phyloP scores from a whole-genome alignment of 1,284 basidiomycete genomes.

The Prillingera fragicola region DNA sequence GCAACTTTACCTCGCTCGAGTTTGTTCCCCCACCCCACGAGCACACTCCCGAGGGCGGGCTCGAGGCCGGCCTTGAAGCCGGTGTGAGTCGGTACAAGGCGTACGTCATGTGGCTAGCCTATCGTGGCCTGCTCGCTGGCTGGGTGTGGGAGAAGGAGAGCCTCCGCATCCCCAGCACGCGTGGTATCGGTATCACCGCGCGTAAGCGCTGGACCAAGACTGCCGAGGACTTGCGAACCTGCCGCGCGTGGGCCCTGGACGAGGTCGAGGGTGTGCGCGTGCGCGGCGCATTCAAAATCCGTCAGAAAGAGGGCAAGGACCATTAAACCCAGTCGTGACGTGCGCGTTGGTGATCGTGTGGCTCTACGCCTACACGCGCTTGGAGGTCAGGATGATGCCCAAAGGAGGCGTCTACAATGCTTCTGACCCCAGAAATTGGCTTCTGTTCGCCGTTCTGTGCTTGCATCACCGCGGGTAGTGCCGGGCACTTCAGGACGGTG shows the following conservation, averaged over 20 bases:
- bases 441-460: no score
- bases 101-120: conserved; percentile 77
- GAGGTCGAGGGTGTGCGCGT: conserved; percentile 36
- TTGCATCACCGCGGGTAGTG: no score
- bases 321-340: conserved; percentile 21
- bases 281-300: conserved; percentile 38
- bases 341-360: no score
- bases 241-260: conserved; percentile 39
- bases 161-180: conserved; percentile 82
- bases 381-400: no score
- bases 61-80: conserved; percentile 49
- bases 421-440: no score
- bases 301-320: conserved; percentile 44
- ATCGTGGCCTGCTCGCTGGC: conserved; percentile 63
- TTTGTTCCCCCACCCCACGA: conserved; percentile 45
- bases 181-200: conserved; percentile 73
- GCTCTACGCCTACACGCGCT: no score
- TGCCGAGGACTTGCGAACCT: conserved; percentile 24
- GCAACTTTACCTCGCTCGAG: conserved; percentile 38
- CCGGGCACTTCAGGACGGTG: no score
- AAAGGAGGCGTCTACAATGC: no score
- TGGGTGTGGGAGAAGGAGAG: conserved; percentile 83
- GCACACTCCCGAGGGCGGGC: conserved; percentile 33
- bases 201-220: conserved; percentile 33
- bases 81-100: conserved; percentile 65